Percentiles rank a stretch among this genome's conserved stretches.
These are phyloP conservation scores for Xylariaceae sp. DNA, from an alignment of 2,329 filamentous ascomycete species.

Conservation along the genomic window DNA sequence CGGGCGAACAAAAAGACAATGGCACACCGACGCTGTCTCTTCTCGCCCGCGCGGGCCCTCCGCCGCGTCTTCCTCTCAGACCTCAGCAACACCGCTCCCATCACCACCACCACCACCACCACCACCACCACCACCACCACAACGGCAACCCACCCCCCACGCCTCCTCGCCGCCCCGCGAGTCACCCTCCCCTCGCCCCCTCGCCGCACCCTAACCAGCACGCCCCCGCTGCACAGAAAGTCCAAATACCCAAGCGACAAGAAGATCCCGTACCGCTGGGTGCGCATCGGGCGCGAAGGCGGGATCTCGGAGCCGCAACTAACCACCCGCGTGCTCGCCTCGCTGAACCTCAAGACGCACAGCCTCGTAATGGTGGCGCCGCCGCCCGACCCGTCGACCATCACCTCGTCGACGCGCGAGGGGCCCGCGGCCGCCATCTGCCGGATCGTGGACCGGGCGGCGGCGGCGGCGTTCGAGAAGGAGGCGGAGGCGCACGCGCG, in stretches of 20 bases:
- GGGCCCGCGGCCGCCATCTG: slow-evolving; percentile 35
- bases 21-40: slow-evolving; percentile 30
- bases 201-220: slow-evolving; percentile 13
- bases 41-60: slow-evolving; percentile 34
- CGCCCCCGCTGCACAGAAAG: slow-evolving; percentile 5
- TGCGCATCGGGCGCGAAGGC: slow-evolving; percentile 36
- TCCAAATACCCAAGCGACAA: slow-evolving; percentile 45
- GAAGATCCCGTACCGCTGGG: slow-evolving; percentile 46
- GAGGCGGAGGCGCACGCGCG: slow-evolving; percentile 47
- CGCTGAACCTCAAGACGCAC: slow-evolving; percentile 23
- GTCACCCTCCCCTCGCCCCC: slow-evolving; percentile 5
- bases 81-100: slow-evolving; percentile 11
- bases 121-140: slow-evolving; percentile 2
- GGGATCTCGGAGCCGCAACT: slow-evolving; percentile 29
- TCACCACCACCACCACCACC: slow-evolving; percentile 2
- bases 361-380: slow-evolving; percentile 35
- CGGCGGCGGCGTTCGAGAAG: slow-evolving; percentile 25
- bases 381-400: slow-evolving; percentile 30
- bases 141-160: neutral
- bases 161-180: neutral
- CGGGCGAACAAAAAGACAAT: slow-evolving; percentile 6
- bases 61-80: slow-evolving; percentile 33
- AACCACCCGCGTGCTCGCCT: slow-evolving; percentile 15
- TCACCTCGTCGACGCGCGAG: slow-evolving; percentile 1
- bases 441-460: slow-evolving; percentile 24